Evolutionary conservation across 2,329 filamentous ascomycete species (phyloP).

Genomic region (Zasmidium cellare): DNA sequence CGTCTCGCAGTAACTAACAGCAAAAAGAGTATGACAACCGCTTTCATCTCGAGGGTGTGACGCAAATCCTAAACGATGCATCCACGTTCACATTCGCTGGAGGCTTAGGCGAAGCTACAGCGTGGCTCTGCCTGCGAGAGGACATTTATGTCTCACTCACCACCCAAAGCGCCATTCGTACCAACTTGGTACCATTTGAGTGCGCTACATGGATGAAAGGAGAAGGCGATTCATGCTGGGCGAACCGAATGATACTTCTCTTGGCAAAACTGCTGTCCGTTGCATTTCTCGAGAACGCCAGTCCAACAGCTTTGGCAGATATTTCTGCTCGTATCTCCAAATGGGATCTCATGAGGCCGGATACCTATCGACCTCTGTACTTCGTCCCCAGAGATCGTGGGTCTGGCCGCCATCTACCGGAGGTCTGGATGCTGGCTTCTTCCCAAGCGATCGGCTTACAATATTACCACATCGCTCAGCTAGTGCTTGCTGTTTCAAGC

Average conservation of each 20-base stretch:
- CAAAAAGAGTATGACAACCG: conserved; percentile 36
- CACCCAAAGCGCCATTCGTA: conserved; percentile 35
- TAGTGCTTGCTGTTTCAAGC: conserved; percentile 9
- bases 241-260: conserved; percentile 18
- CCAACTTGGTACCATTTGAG: conserved; percentile 29
- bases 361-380: conserved; percentile 6
- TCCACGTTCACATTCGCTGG: conserved; percentile 40
- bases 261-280: conserved; percentile 13
- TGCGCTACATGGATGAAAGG: conserved; percentile 11
- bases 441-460: conserved; percentile 19
- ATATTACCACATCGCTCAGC: conserved; percentile 22
- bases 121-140: conserved; percentile 44
- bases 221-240: conserved; percentile 15
- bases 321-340: not conserved
- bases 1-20: not conserved
- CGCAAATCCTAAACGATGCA: conserved; percentile 41
- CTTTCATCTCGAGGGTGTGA: conserved; percentile 42
- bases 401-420: conserved; percentile 10
- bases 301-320: not conserved
- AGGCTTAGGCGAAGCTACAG: conserved; percentile 42
- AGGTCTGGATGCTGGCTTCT: conserved; percentile 19
- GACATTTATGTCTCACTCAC: conserved; percentile 43
- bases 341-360: not conserved
- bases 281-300: conserved; percentile 4
- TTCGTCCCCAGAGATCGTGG: not conserved